Base-by-base conservation (phyloP, 352 stramenopile species). In the Blastocystis sp. region DNA sequence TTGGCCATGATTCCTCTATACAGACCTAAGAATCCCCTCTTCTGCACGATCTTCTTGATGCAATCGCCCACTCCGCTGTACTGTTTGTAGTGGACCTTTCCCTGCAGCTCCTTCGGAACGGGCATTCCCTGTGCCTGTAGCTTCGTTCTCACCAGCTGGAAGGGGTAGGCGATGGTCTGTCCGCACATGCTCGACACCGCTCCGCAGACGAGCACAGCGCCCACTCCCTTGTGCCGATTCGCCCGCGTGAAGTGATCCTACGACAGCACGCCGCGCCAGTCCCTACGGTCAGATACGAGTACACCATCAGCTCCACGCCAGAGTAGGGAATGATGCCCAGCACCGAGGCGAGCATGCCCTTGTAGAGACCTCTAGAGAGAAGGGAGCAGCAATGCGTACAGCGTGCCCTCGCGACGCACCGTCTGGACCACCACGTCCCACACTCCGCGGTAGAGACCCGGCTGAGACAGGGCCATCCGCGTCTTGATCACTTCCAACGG, bases 51-150 rank as follows among this genome's bases (percentile, higher is more conserved):
- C 79, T 92, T 26, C 24, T 34, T n/a, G 53, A 92, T 79, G 68
- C 90, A 92, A 63, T 92, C 90, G 3, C 82, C 37, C 54, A 87
- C 62, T 9, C 90, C 90, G 11, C 64, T 69, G 47, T 92, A 92
- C 8, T 43, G 13, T n/a, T 91, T 68, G 50, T 88, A 88, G 9
- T 81, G 69, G 39, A 81, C 69, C 18, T 45, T 73, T 13, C 39
- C 39, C 37, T 90, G 76, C 26, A 62, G 41, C 8, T 30, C 11
- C n/a, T 62, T 13, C 26, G 70, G n/a, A 3, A 62, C 56, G 20
- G 70, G 70, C 90, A 92, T 92, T 24, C 90, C 90, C 79, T 92
- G 90, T 30, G 90, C 90, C 85, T 92, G 90, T 43, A 92, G 56
- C 34, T 89, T 87, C 11, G 90, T 92, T 8, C 90, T 66, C 16